These are phyloP conservation scores for Silene latifolia DNA, from an alignment of 148 eudicot genomes.

Conservation along the genomic window DNA sequence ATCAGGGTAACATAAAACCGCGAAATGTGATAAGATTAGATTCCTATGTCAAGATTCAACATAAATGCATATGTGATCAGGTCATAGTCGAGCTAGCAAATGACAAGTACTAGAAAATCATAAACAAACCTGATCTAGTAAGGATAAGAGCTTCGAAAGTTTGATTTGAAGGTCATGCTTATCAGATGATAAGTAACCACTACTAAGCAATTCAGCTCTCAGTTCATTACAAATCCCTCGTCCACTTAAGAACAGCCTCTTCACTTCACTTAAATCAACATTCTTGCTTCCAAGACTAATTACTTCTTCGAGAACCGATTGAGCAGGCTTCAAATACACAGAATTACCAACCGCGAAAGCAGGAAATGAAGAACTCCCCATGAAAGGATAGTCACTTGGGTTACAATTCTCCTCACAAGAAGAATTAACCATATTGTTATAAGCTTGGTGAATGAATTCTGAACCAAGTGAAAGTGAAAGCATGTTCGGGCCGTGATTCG, in stretches of 20 bases:
- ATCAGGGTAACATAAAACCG: not conserved
- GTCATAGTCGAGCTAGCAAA: too few species aligned
- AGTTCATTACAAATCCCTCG: slow-evolving; percentile 48
- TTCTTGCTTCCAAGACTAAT: slow-evolving; percentile 49
- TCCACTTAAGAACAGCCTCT: slow-evolving; percentile 45
- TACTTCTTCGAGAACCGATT: slow-evolving; percentile 65
- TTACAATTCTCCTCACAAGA: slow-evolving; percentile 37
- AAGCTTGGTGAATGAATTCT: slow-evolving; percentile 41
- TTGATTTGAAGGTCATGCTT: slow-evolving; percentile 53
- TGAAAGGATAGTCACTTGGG: slow-evolving; percentile 38
- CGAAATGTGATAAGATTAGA: too few species aligned
- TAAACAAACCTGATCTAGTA: slow-evolving; percentile 76
- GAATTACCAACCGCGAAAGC: slow-evolving; percentile 46
- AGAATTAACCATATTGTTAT: slow-evolving; percentile 25
- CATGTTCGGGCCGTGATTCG: slow-evolving; percentile 35
- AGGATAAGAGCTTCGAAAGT: slow-evolving; percentile 62
- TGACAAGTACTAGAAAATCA: too few species aligned
- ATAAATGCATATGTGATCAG: too few species aligned
- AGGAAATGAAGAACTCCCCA: slow-evolving; percentile 29
- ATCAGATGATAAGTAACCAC: slow-evolving; percentile 41
- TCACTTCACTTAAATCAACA: slow-evolving; percentile 43
- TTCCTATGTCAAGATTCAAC: too few species aligned
- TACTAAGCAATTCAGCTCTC: slow-evolving; percentile 47
- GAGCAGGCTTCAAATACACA: slow-evolving; percentile 64
- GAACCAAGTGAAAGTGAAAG: slow-evolving; percentile 69